phyloP scores from a whole-genome alignment of 345 rosid species.

The Fremontodendron californicum region DNA sequence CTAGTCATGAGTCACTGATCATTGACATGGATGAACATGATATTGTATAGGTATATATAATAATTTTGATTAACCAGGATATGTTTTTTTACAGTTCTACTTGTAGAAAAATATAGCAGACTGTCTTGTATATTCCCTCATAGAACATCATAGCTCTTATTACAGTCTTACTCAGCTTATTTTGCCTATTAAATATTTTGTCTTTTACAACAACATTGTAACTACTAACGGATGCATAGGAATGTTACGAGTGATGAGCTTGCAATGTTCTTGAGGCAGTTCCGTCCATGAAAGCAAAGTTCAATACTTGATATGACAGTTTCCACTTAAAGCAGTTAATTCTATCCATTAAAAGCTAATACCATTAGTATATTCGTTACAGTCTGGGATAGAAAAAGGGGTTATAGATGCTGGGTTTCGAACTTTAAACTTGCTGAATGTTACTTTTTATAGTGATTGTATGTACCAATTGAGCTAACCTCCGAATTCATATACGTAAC shows the following conservation, averaged over 20 bases:
- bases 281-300: background rate
- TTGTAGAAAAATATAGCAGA: background rate
- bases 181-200: background rate
- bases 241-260: background rate
- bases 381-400: too few relatives aligned
- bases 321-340: background rate
- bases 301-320: background rate
- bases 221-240: background rate
- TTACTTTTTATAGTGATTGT: too few relatives aligned
- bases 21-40: slow-evolving; percentile 12
- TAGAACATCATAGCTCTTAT: background rate
- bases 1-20: slow-evolving; percentile 10
- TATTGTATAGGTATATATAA: background rate
- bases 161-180: background rate
- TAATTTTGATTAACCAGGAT: slow-evolving; percentile 16
- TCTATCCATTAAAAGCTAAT: background rate
- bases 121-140: background rate
- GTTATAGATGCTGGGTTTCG: too few relatives aligned
- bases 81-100: background rate
- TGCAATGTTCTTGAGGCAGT: background rate
- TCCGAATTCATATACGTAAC: background rate
- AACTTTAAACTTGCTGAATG: background rate
- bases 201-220: background rate
- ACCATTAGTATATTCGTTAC: background rate
- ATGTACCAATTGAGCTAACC: too few relatives aligned